These are phyloP conservation scores for Cicer judaicum DNA, from an alignment of 306 rosid genomes.

Conservation along the genomic window DNA sequence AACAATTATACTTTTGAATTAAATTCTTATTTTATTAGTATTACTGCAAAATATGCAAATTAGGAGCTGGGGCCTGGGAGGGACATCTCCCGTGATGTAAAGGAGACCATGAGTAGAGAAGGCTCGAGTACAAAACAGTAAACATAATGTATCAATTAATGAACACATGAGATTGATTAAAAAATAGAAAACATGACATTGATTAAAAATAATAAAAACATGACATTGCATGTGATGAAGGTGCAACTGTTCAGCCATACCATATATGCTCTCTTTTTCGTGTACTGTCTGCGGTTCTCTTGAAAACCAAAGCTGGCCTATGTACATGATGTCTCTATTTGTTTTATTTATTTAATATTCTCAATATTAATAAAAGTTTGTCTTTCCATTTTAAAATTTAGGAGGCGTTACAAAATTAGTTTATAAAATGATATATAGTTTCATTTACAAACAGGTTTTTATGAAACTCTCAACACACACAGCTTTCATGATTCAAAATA, in stretches of 20 bases:
- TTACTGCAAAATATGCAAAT: background rate
- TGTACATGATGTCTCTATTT: constrained; percentile 27
- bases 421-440: too few species aligned
- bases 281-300: constrained; percentile 46
- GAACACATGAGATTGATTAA: constrained; percentile 18
- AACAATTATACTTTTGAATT: too few species aligned
- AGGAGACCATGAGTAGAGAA: background rate
- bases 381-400: too few species aligned
- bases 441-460: too few species aligned
- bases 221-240: constrained; percentile 29
- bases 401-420: too few species aligned
- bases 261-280: constrained; percentile 34
- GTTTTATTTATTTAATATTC: background rate
- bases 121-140: background rate
- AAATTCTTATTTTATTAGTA: too few species aligned
- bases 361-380: background rate
- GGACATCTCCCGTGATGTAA: constrained; percentile 36
- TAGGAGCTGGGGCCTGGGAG: background rate
- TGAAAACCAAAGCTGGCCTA: constrained; percentile 31
- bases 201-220: background rate
- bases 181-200: background rate
- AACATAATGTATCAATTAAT: constrained; percentile 18
- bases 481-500: too few species aligned
- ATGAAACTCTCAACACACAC: too few species aligned
- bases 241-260: background rate